These are phyloP conservation scores for Amaranthus palmeri DNA, from an alignment of 148 eudicot genomes.

Conservation along the genomic window DNA sequence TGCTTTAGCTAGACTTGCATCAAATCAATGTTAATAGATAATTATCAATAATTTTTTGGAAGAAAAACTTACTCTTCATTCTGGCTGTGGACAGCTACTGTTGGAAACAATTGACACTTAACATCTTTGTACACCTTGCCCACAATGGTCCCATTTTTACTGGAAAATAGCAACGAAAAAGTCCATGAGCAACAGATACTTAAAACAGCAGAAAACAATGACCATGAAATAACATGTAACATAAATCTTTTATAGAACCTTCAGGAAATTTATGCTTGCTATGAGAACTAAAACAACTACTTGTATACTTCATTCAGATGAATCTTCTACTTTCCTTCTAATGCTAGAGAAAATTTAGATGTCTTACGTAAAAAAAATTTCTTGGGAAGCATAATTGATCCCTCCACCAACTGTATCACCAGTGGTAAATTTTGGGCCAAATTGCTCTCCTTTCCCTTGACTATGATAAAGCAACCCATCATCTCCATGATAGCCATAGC, in stretches of 20 bases:
- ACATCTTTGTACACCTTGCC: constrained; percentile 69
- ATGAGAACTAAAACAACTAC: constrained; percentile 10
- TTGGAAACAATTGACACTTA: constrained; percentile 80
- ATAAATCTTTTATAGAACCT: neutral
- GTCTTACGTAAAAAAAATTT: constrained; percentile 93
- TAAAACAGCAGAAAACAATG: neutral
- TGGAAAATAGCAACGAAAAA: constrained; percentile 28
- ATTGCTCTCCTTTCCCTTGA: constrained; percentile 73
- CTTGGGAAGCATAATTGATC: constrained; percentile 76
- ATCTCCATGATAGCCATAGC: constrained; percentile 97
- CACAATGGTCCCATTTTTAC: constrained; percentile 71
- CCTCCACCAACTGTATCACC: constrained; percentile 95
- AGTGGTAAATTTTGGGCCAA: constrained; percentile 69
- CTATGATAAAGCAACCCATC: constrained; percentile 88
- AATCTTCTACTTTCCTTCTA: constrained; percentile 19
- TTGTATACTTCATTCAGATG: constrained; percentile 15
- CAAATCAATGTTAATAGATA: too few species aligned
- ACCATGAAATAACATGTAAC: neutral
- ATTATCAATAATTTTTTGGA: too few species aligned
- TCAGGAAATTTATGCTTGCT: constrained; percentile 12
- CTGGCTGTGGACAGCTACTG: constrained; percentile 93
- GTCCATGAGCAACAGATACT: constrained; percentile 13
- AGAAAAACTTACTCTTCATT: constrained; percentile 81
- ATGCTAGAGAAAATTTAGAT: constrained; percentile 9
- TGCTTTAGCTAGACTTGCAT: too few species aligned